These are phyloP conservation scores for Aspergillus hancockii DNA, from an alignment of 495 filamentous ascomycete genomes.

Conservation along the genomic window DNA sequence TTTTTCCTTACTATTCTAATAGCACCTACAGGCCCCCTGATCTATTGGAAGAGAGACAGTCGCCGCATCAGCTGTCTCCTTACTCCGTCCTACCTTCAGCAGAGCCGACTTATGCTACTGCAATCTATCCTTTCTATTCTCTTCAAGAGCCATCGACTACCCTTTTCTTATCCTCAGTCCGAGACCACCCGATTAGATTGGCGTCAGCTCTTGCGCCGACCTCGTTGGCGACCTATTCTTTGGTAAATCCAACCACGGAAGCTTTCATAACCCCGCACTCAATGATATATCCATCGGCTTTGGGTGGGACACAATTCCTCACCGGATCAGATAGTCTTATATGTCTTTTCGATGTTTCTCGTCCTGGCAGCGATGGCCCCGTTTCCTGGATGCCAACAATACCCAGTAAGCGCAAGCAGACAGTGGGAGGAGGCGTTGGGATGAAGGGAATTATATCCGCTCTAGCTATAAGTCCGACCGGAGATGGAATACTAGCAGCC, in stretches of 20 bases:
- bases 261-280: slow-evolving; percentile 73
- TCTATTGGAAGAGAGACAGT: slow-evolving; percentile 59
- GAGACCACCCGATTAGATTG: slow-evolving; percentile 77
- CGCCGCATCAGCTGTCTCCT: slow-evolving; percentile 53
- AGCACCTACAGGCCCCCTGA: slow-evolving; percentile 52
- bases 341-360: slow-evolving; percentile 74
- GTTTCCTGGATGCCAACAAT: slow-evolving; percentile 67
- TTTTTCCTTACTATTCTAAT: slow-evolving; percentile 14
- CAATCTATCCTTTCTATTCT: slow-evolving; percentile 72
- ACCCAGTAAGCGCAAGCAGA: slow-evolving; percentile 68
- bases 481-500: slow-evolving; percentile 67
- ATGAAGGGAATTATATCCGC: slow-evolving; percentile 84
- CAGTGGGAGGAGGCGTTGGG: slow-evolving; percentile 69
- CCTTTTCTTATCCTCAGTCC: slow-evolving; percentile 63
- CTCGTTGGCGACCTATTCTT: slow-evolving; percentile 62
- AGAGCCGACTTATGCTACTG: slow-evolving; percentile 69
- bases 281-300: slow-evolving; percentile 61
- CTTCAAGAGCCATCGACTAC: slow-evolving; percentile 67
- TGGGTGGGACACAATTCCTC: slow-evolving; percentile 60
- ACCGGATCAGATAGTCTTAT: slow-evolving; percentile 75
- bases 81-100: slow-evolving; percentile 62
- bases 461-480: slow-evolving; percentile 50
- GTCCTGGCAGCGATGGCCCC: slow-evolving; percentile 61
- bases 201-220: slow-evolving; percentile 54
- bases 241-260: slow-evolving; percentile 76